phyloP scores from a whole-genome alignment of 805 yeast species.

The Spathaspora passalidarum region DNA sequence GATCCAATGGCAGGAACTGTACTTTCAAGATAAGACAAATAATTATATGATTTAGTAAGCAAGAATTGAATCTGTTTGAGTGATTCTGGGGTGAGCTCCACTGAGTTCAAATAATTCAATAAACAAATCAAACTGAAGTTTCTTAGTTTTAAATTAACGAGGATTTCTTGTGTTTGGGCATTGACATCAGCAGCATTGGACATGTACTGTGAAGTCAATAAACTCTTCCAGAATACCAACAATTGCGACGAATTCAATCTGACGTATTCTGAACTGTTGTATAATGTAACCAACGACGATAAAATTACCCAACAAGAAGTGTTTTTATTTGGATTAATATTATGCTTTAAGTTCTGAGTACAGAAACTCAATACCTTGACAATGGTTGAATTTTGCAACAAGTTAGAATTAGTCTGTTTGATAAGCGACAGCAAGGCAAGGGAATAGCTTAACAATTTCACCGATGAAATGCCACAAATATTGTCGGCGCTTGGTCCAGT shows the following conservation, averaged over 20 bases:
- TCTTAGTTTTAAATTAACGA: slow-evolving; percentile 34
- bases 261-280: slow-evolving; percentile 41
- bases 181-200: slow-evolving; percentile 15
- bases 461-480: slow-evolving; percentile 14
- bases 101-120: slow-evolving; percentile 36
- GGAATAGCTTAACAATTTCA: slow-evolving; percentile 30
- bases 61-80: slow-evolving; percentile 40
- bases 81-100: slow-evolving; percentile 37
- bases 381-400: slow-evolving; percentile 37
- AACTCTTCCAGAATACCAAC: slow-evolving; percentile 42
- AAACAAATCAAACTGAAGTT: slow-evolving; percentile 38
- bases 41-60: slow-evolving; percentile 39
- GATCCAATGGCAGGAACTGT: slow-evolving; percentile 29
- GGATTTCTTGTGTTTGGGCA: slow-evolving; percentile 24
- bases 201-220: slow-evolving; percentile 40
- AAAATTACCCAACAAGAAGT: slow-evolving; percentile 42
- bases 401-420: slow-evolving; percentile 31
- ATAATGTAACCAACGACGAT: slow-evolving; percentile 37
- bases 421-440: slow-evolving; percentile 34
- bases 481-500: slow-evolving; percentile 14
- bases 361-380: slow-evolving; percentile 43
- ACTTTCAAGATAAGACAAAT: slow-evolving; percentile 38
- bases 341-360: slow-evolving; percentile 43
- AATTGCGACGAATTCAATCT: slow-evolving; percentile 43
- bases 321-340: slow-evolving; percentile 23